These are phyloP conservation scores for Spergularia marina DNA, from an alignment of 148 eudicot species.

Conservation along the genomic window DNA sequence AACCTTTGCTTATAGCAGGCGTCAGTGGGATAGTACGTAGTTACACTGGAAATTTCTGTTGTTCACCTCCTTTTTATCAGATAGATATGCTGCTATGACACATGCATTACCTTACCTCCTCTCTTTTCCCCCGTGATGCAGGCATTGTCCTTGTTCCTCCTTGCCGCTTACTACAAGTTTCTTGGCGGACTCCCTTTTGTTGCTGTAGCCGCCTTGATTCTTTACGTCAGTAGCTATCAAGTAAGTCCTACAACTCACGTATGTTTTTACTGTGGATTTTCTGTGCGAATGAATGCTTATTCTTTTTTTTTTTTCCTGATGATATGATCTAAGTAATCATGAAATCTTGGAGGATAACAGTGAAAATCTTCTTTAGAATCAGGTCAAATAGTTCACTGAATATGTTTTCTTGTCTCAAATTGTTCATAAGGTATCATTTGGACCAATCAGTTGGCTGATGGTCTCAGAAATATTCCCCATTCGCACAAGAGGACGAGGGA, in stretches of 20 bases:
- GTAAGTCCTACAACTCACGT: slow-evolving; percentile 33
- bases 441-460: slow-evolving; percentile 99
- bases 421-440: slow-evolving; percentile 73
- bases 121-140: slow-evolving; percentile 26
- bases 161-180: slow-evolving; percentile 85
- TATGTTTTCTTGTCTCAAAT: slow-evolving; percentile 6
- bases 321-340: not conserved
- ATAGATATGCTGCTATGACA: slow-evolving; percentile 4
- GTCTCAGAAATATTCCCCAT: slow-evolving; percentile 97
- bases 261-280: not conserved
- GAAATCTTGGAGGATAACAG: not conserved
- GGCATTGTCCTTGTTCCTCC: slow-evolving; percentile 80
- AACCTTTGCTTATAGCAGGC: slow-evolving; percentile 88
- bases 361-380: not conserved
- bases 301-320: too few species aligned
- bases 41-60: not conserved
- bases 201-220: slow-evolving; percentile 88
- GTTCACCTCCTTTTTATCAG: not conserved
- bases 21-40: slow-evolving; percentile 85
- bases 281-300: not conserved
- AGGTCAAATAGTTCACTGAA: not conserved
- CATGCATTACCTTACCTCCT: slow-evolving; percentile 3
- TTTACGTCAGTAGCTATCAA: slow-evolving; percentile 97
- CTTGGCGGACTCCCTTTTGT: slow-evolving; percentile 66
- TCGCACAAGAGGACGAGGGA: slow-evolving; percentile 95